Evolutionary conservation across 2,329 filamentous ascomycete genomes (phyloP).

Genomic region (Ophiognomonia clavigignenti-juglandacearum): DNA sequence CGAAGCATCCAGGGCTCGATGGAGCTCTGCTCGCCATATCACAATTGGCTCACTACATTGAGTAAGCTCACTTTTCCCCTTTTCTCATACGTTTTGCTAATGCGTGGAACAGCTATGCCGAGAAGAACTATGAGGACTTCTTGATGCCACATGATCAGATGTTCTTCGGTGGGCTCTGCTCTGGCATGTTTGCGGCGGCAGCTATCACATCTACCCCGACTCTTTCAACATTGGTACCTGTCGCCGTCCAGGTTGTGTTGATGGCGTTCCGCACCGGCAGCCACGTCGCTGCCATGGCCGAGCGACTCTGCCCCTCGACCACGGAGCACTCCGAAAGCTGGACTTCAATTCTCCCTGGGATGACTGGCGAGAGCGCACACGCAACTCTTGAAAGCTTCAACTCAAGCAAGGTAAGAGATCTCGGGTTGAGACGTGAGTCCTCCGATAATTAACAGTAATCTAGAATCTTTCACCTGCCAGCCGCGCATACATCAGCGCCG

Average conservation of each 20-base stretch:
- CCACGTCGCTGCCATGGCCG: constrained; percentile 46
- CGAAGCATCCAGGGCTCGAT: constrained; percentile 59
- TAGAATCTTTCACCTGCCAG: constrained; percentile 39
- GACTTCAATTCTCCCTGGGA: constrained; percentile 61
- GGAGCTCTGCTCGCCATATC: constrained; percentile 60
- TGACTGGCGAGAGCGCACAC: constrained; percentile 46
- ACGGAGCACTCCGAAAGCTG: constrained; percentile 51
- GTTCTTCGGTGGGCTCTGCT: constrained; percentile 61
- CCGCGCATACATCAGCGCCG: constrained; percentile 50
- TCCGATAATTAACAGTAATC: not conserved
- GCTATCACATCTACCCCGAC: constrained; percentile 61
- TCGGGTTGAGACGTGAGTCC: not conserved
- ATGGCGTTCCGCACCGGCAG: constrained; percentile 62
- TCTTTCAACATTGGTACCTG: constrained; percentile 54
- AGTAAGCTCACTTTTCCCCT: constrained; percentile 39
- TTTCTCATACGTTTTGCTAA: not conserved
- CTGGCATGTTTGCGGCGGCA: constrained; percentile 64
- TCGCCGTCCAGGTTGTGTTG: constrained; percentile 59
- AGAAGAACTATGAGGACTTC: constrained; percentile 51
- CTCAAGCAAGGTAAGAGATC: constrained; percentile 39
- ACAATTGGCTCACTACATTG: constrained; percentile 65
- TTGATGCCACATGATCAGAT: constrained; percentile 41
- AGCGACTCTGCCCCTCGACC: constrained; percentile 34
- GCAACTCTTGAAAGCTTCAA: constrained; percentile 54
- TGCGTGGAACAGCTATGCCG: constrained; percentile 34